Percentiles rank a stretch among this genome's conserved stretches.
phyloP scores from a whole-genome alignment of 345 rosid genomes.

The Lagerstroemia speciosa region DNA sequence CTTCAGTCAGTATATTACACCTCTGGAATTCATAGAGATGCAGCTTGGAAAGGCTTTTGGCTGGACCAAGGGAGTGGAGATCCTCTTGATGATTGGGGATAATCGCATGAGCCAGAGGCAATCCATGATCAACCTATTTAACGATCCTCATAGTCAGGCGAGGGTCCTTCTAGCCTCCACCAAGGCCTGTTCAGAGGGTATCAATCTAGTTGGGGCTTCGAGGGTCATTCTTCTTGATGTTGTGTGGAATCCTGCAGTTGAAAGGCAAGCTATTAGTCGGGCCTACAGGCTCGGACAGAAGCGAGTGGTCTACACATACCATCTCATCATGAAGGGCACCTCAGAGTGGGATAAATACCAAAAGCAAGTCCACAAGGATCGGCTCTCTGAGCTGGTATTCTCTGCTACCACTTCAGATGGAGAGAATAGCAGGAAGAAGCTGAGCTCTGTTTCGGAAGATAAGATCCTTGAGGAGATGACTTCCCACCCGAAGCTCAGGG shows the following conservation, averaged over 20 bases:
- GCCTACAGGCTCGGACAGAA: slow-evolving; percentile 72
- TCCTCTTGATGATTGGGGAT: slow-evolving; percentile 43
- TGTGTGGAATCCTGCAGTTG: slow-evolving; percentile 82
- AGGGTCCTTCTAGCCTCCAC: slow-evolving; percentile 72
- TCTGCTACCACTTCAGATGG: slow-evolving; percentile 11
- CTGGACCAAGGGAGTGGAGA: slow-evolving; percentile 44
- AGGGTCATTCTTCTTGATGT: slow-evolving; percentile 77
- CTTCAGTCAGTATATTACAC: slow-evolving; percentile 51
- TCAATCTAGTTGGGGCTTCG: slow-evolving; percentile 72
- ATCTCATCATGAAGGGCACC: slow-evolving; percentile 47
- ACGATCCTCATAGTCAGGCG: slow-evolving; percentile 33
- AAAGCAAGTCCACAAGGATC: slow-evolving; percentile 42
- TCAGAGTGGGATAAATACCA: slow-evolving; percentile 41
- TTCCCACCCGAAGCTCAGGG: slow-evolving; percentile 12
- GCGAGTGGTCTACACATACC: slow-evolving; percentile 52
- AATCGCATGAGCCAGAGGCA: slow-evolving; percentile 33
- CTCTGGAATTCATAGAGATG: slow-evolving; percentile 34
- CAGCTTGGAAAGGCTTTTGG: slow-evolving; percentile 27
- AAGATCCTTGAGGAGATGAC: slow-evolving; percentile 26
- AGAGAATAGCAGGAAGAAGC: background rate
- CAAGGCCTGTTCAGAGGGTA: slow-evolving; percentile 69
- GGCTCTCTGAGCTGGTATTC: slow-evolving; percentile 48
- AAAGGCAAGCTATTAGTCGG: slow-evolving; percentile 74
- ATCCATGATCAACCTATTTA: slow-evolving; percentile 39
- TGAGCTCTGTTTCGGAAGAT: slow-evolving; percentile 15